A percentile compares a stretch with the other conserved stretches of the same genome.
These are phyloP conservation scores for Pseudogymnoascus sp. DNA, from an alignment of 2,329 filamentous ascomycete species.

Conservation along the genomic window DNA sequence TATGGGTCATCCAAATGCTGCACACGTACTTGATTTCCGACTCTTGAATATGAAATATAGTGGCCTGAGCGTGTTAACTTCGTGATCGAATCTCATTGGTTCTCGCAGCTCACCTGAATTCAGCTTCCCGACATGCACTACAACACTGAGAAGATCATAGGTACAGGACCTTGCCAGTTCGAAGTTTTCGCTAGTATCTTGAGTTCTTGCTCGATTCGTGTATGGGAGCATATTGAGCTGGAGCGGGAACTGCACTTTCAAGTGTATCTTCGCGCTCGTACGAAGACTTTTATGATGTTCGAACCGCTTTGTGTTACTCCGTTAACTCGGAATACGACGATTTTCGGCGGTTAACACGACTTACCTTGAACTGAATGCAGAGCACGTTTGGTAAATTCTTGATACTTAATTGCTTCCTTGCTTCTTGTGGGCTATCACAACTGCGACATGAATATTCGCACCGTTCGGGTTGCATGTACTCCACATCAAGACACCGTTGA, in stretches of 20 bases:
- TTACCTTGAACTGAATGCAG: constrained; percentile 85
- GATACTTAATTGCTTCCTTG: constrained; percentile 76
- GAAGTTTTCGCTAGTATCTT: constrained; percentile 42
- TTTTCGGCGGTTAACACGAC: constrained; percentile 15
- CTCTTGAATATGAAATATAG: constrained; percentile 81
- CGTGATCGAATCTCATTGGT: neutral
- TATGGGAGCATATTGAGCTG: constrained; percentile 87
- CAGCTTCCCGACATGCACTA: constrained; percentile 88
- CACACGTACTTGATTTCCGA: constrained; percentile 58
- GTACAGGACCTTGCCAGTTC: constrained; percentile 60
- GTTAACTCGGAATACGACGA: neutral
- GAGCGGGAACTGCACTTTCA: constrained; percentile 75
- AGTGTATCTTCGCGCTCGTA: constrained; percentile 79
- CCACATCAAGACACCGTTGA: constrained; percentile 70
- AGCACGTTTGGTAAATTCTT: constrained; percentile 81
- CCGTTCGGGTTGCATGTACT: constrained; percentile 80
- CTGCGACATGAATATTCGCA: constrained; percentile 82
- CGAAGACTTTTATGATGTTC: constrained; percentile 65
- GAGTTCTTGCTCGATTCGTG: constrained; percentile 56
- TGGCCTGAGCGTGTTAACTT: constrained; percentile 46
- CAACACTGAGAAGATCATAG: constrained; percentile 82
- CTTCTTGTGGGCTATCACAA: constrained; percentile 70
- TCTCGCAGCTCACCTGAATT: constrained; percentile 53
- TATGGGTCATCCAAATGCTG: neutral
- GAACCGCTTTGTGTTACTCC: constrained; percentile 45